phyloP scores from a whole-genome alignment of 2,329 filamentous ascomycete species.

The Colletotrichum falcatum region DNA sequence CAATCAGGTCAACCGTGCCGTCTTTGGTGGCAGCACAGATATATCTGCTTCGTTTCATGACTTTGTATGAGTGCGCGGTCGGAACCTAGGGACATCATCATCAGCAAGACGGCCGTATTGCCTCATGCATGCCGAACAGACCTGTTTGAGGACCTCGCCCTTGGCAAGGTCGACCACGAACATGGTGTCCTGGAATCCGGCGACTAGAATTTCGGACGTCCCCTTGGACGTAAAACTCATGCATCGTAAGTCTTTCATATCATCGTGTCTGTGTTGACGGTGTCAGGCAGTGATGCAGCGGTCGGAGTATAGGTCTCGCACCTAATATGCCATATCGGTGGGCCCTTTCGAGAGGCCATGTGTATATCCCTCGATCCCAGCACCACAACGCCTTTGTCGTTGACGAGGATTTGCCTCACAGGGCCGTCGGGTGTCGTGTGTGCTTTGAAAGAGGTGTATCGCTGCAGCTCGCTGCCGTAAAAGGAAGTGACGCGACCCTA shows the following conservation, averaged over 20 bases:
- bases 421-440: slow-evolving; percentile 79
- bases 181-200: slow-evolving; percentile 88
- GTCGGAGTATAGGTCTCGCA: slow-evolving; percentile 54
- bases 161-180: slow-evolving; percentile 79
- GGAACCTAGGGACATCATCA: slow-evolving; percentile 63
- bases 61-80: slow-evolving; percentile 82
- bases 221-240: slow-evolving; percentile 96
- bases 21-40: slow-evolving; percentile 91
- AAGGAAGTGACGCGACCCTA: slow-evolving; percentile 92
- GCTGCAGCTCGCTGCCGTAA: slow-evolving; percentile 84
- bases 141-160: slow-evolving; percentile 77
- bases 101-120: slow-evolving; percentile 45
- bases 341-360: slow-evolving; percentile 84
- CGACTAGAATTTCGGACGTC: slow-evolving; percentile 85
- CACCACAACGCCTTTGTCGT: slow-evolving; percentile 90
- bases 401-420: slow-evolving; percentile 90
- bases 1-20: slow-evolving; percentile 87
- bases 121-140: slow-evolving; percentile 47
- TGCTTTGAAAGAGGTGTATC: slow-evolving; percentile 90
- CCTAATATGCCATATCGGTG: slow-evolving; percentile 89
- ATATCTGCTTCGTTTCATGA: slow-evolving; percentile 91
- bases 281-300: slow-evolving; percentile 28
- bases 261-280: slow-evolving; percentile 64
- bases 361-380: slow-evolving; percentile 87
- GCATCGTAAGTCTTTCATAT: slow-evolving; percentile 89